Conservation (phyloP, 345 rosid genomes). For the Firmiana major region DNA sequence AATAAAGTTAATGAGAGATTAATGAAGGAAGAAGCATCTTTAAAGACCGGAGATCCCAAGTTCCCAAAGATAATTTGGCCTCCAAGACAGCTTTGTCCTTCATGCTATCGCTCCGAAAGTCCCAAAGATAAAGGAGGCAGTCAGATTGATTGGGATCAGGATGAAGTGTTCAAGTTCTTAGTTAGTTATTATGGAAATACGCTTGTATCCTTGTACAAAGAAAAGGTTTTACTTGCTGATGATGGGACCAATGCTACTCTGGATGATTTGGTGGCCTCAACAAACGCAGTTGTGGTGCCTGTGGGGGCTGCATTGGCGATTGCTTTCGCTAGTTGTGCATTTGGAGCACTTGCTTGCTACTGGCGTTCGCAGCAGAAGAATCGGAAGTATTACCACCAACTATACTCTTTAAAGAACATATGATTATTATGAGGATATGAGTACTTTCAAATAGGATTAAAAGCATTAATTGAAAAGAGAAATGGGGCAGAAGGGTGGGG, state of each 20-base stretch:
- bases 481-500: not conserved
- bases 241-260: conserved; percentile 34
- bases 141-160: conserved; percentile 59
- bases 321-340: conserved; percentile 93
- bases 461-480: conserved; percentile 9
- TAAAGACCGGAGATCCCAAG: conserved; percentile 75
- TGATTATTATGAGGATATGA: conserved; percentile 47
- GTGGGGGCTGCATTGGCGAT: conserved; percentile 98
- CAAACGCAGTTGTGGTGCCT: conserved; percentile 83
- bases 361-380: conserved; percentile 96
- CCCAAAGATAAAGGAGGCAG: conserved; percentile 17
- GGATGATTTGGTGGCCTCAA: conserved; percentile 59
- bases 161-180: conserved; percentile 73
- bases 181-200: conserved; percentile 58
- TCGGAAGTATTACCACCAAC: conserved; percentile 87
- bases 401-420: conserved; percentile 79
- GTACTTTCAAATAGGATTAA: conserved; percentile 31
- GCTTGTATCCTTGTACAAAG: conserved; percentile 64
- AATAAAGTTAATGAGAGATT: conserved; percentile 82
- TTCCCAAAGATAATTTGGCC: conserved; percentile 94
- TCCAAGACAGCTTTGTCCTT: conserved; percentile 74
- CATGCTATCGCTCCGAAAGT: conserved; percentile 50
- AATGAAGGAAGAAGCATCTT: conserved; percentile 71
- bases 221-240: conserved; percentile 29
- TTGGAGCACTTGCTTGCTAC: conserved; percentile 94